Evolutionary conservation across 129 eudicot genomes (phyloP), one percentile per base, ranked within the genome.

Genomic region (Cynara cardunculus): DNA sequence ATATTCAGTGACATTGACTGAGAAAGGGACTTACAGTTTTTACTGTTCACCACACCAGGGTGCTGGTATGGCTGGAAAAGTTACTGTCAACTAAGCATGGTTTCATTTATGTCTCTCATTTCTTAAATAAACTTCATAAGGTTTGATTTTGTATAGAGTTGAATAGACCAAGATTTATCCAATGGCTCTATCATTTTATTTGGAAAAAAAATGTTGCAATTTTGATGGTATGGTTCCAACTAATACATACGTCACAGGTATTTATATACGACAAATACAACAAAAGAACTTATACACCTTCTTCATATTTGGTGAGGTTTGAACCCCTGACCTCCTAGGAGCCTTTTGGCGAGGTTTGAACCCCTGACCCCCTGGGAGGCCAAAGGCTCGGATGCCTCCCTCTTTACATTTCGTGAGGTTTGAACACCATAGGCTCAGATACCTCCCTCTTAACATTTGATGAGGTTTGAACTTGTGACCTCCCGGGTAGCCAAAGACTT

Each of bases 11-110:
- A 85, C 91, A 68, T 77, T 95, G 85, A 90, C 90, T 1, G 94
- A 89, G 86, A 91, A 91, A 35, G 99, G 99, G 31, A 95, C 99
- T 78, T 95, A 95, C 87, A 81, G 81, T 27, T 91, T 91, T 86
- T 94, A 94, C 83, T 94, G 98, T 78, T 71, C 96, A 30, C 98
- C 98, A 71, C 98, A 94, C 85, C 92, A 86, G 80, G 97, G 98
- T 26, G 98, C 98, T 82, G 98, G 98, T 71, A 94, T 94, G 98
- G 90, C 74, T 68, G 98, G 98, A 67, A 86, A 84, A 80, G 94
- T 94, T 56, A 94, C 98, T 27, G 97, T 94, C 9, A 88, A 82
- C 76, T 92, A 25, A 64, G 26, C 22, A 22, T 64, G 27, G 25
- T 66, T 76, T 26, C 39, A 70, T 76, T 83, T 32, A 37, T 70